Evolutionary conservation across 345 rosid species (phyloP), one percentile per base, ranked within the genome.

Genomic region (Citrus maxima): DNA sequence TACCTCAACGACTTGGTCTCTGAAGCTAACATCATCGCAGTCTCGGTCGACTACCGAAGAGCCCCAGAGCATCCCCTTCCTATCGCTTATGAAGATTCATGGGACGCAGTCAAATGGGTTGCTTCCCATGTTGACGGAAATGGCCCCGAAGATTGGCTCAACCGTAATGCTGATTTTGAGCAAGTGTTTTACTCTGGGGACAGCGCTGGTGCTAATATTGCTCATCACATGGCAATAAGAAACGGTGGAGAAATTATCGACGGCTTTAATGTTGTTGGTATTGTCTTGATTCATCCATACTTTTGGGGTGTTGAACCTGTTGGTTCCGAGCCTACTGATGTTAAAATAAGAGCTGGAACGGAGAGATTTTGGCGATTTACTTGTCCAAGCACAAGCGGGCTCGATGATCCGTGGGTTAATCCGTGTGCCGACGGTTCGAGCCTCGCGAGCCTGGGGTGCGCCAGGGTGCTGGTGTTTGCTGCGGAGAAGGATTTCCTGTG

Each of bases 371-470:
- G 87, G 84, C 13, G 77, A 25, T 21, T 82, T 0, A 80, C 83
- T n/a, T 79, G 78, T 22, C 93, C 93, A 0, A 49, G 51, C 14
- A 84, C 82, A 22, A 62, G 82, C 0, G 93, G 93, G 24, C 37
- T 42, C 7, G 87, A 88, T 55, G 92, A 92, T 55, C 94, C 90
- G 13, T 75, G 42, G 80, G 1, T 92, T 0, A 86, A 92, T 73
- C 92, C 90, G 74, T 22, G 2, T 46, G 51, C 16, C 51, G 49
- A 60, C 16, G 89, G 83, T 74, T 74, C 91, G 70, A 59, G 73
- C 18, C 8, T 92, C 71, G 74, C 67, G 19, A 78, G 71, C 22
- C 46, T 92, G 67, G 51, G 18, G 18, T 85, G 89, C 40, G 80
- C 21, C 0, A 83, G 65, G 80, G 80, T 87, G 56, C 25, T 87